Evolutionary conservation across 2,329 filamentous ascomycete genomes (phyloP).

Genomic region (Mycosphaerelloides madeirae): DNA sequence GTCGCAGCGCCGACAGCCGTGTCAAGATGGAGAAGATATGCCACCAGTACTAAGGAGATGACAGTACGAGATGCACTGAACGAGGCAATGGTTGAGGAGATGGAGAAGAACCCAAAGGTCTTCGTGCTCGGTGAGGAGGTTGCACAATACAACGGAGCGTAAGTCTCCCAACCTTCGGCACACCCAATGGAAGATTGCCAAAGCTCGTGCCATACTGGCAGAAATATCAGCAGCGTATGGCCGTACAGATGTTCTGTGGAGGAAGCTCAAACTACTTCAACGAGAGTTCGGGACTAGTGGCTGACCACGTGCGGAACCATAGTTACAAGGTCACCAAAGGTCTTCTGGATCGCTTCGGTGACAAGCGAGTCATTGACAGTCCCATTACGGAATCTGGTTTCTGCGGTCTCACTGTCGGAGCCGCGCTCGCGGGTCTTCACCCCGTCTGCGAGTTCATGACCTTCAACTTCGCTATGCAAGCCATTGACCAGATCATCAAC

Average conservation of each 20-base stretch:
- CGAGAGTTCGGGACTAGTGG: constrained; percentile 5
- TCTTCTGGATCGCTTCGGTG: constrained; percentile 91
- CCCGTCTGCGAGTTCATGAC: constrained; percentile 99
- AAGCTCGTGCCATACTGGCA: too few species aligned
- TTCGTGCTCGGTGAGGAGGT: constrained; percentile 97
- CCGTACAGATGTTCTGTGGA: too few species aligned
- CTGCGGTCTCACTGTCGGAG: constrained; percentile 85
- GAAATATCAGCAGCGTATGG: too few species aligned
- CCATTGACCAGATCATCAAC: constrained; percentile 99
- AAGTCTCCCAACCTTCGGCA: constrained; percentile 32
- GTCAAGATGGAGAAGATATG: constrained; percentile 51
- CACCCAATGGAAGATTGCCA: background rate
- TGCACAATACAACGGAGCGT: constrained; percentile 98
- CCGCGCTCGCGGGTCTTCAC: constrained; percentile 88
- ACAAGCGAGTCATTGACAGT: constrained; percentile 95
- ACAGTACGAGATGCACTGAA: constrained; percentile 97
- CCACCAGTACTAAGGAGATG: constrained; percentile 76
- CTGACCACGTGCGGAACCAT: constrained; percentile 35
- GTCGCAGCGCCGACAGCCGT: constrained; percentile 45
- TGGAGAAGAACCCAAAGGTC: constrained; percentile 89
- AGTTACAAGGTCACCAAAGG: constrained; percentile 99
- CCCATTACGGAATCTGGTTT: constrained; percentile 98
- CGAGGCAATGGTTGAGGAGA: constrained; percentile 95
- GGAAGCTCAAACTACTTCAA: too few species aligned
- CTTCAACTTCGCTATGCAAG: constrained; percentile 99